These are phyloP conservation scores for Stipa capillata DNA, from an alignment of 176 grass and related monocot genomes.

Conservation along the genomic window DNA sequence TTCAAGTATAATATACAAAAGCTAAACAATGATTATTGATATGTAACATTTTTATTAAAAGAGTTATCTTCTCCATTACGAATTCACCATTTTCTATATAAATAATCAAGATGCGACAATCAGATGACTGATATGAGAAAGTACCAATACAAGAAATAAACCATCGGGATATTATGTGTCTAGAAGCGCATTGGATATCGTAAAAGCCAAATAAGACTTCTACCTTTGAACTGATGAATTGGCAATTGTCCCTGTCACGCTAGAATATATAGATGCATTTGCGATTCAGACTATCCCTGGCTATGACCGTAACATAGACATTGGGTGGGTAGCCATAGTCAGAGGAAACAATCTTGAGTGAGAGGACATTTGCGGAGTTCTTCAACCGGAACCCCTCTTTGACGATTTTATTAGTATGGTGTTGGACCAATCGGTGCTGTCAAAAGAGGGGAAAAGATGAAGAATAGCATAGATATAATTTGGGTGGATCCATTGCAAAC, in stretches of 20 bases:
- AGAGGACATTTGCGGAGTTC: background rate
- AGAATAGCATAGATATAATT: background rate
- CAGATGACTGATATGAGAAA: no score
- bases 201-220: background rate
- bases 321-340: background rate
- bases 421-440: background rate
- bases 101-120: no score
- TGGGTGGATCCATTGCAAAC: no score
- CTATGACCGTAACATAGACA: background rate
- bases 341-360: background rate
- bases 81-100: no score
- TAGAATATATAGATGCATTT: background rate
- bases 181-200: background rate
- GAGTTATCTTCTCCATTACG: no score
- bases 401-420: background rate
- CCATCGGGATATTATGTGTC: background rate
- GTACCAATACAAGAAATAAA: background rate
- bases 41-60: no score
- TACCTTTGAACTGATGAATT: background rate
- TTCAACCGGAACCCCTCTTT: background rate
- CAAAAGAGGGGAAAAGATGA: background rate
- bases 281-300: background rate
- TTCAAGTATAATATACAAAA: background rate
- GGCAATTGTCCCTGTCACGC: background rate
- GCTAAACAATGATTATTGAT: background rate